phyloP scores from a whole-genome alignment of 164 flowering plant genomes.

The Umbellularia californica region DNA sequence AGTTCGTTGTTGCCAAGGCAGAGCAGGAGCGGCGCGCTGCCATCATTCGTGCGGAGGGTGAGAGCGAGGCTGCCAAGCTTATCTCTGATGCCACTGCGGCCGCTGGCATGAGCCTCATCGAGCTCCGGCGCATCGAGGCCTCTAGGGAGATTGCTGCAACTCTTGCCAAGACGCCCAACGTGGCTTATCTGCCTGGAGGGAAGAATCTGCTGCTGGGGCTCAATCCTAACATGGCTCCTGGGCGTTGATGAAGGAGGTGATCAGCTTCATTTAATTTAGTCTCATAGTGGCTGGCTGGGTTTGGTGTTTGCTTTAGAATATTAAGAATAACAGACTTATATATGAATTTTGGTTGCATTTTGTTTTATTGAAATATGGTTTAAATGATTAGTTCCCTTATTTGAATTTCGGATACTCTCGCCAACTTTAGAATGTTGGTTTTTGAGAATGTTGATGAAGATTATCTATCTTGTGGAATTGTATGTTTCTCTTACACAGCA shows the following conservation, averaged over 20 bases:
- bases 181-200: conserved; percentile 64
- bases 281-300: background rate
- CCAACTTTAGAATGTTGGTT: background rate
- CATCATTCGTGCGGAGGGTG: conserved; percentile 74
- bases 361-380: background rate
- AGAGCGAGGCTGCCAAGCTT: conserved; percentile 76
- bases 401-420: background rate
- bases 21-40: conserved; percentile 92
- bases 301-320: too few relatives aligned
- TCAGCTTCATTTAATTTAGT: background rate
- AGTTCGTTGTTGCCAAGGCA: conserved; percentile 74
- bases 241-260: conserved; percentile 27
- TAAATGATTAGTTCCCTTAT: background rate
- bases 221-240: conserved; percentile 34
- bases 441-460: background rate
- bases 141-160: conserved; percentile 66
- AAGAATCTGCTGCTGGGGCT: conserved; percentile 60
- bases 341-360: background rate
- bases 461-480: too few relatives aligned
- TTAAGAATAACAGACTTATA: too few relatives aligned
- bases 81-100: conserved; percentile 73
- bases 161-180: conserved; percentile 57
- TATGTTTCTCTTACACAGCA: too few relatives aligned
- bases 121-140: conserved; percentile 80
- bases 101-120: conserved; percentile 74